Conservation (phyloP, 306 rosid genomes). For the Cajanus cajan region DNA sequence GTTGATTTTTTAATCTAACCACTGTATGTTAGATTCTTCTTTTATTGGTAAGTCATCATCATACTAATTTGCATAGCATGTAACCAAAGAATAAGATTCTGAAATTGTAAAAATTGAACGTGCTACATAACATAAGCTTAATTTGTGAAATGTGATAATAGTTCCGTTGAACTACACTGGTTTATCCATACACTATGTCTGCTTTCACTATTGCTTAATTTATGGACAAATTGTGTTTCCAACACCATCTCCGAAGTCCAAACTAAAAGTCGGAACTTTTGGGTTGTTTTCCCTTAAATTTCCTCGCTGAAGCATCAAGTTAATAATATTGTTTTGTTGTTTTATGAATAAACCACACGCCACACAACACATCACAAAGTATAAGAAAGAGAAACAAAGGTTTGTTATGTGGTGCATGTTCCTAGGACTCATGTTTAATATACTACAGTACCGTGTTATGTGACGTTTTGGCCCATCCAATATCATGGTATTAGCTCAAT, state of each 20-base stretch:
- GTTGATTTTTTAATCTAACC: not conserved
- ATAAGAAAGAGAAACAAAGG: not conserved
- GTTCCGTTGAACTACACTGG: not conserved
- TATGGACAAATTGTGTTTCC: not conserved
- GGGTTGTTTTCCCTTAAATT: not conserved
- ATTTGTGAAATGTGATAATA: not conserved
- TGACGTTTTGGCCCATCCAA: not conserved
- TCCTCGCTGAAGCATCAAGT: not conserved
- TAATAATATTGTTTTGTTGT: not conserved
- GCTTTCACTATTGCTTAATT: not conserved
- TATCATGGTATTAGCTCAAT: not conserved
- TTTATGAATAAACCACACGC: conserved; percentile 1
- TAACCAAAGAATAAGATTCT: not conserved
- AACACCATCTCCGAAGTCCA: not conserved
- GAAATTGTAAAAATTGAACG: not conserved
- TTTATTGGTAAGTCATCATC: not conserved
- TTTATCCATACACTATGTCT: not conserved
- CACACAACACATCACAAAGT: not conserved
- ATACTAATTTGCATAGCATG: not conserved
- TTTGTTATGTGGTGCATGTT: not conserved
- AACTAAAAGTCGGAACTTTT: not conserved
- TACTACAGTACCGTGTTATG: not conserved
- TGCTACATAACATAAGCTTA: not conserved
- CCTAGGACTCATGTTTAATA: not conserved
- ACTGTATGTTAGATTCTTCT: not conserved